Conservation (phyloP, 106 monocot species). For the Allium sativum region DNA sequence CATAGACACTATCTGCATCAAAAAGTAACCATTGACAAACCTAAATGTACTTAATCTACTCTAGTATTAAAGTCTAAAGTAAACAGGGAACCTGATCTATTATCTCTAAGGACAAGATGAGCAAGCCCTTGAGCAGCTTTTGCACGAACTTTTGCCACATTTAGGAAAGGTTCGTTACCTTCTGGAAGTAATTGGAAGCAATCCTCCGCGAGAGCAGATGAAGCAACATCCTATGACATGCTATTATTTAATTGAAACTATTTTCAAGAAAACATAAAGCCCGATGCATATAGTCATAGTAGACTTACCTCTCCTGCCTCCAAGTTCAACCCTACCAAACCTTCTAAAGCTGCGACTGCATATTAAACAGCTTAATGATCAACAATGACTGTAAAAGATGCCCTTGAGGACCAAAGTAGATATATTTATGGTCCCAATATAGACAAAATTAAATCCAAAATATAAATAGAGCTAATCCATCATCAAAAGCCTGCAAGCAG, state of each 20-base stretch:
- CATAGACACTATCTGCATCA: too few relatives aligned
- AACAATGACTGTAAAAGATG: not conserved
- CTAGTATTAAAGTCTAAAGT: not conserved
- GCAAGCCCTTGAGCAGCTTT: constrained; percentile 56
- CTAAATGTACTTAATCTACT: too few relatives aligned
- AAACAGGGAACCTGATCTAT: constrained; percentile 38
- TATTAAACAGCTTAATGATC: not conserved
- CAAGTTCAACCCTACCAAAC: constrained; percentile 49
- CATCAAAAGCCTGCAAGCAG: not conserved
- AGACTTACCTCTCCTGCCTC: constrained; percentile 58
- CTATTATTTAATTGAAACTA: constrained; percentile 10
- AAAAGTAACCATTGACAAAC: too few relatives aligned
- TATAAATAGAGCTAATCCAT: not conserved
- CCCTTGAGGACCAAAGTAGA: too few relatives aligned
- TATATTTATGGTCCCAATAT: too few relatives aligned
- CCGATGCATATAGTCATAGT: not conserved
- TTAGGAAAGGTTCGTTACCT: constrained; percentile 3
- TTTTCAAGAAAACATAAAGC: not conserved
- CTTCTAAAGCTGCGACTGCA: constrained; percentile 89
- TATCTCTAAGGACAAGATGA: constrained; percentile 62
- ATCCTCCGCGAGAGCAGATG: constrained; percentile 45
- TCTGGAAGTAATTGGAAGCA: constrained; percentile 28
- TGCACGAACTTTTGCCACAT: constrained; percentile 25
- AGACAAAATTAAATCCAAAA: too few relatives aligned
- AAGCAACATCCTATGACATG: constrained; percentile 45